Conservation (phyloP, 2,329 filamentous ascomycete genomes). For the Mycosphaerelloides madeirae region DNA sequence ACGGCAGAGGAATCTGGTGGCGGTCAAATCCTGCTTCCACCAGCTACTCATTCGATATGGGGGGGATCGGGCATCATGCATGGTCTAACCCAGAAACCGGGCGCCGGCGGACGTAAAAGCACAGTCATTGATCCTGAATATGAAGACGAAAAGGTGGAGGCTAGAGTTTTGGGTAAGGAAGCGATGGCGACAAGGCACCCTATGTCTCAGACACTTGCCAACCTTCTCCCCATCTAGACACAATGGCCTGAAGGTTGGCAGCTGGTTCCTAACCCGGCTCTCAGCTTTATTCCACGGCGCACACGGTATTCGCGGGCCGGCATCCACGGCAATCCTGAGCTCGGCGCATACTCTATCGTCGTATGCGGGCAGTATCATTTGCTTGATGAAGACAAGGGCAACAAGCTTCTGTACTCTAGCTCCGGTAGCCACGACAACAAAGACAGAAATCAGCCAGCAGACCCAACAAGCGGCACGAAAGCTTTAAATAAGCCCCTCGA, state of each 20-base stretch:
- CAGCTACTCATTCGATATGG: conserved; percentile 21
- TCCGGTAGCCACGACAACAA: conserved; percentile 21
- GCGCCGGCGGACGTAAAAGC: conserved; percentile 3
- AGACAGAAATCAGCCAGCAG: conserved; percentile 16
- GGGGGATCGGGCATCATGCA: conserved; percentile 27
- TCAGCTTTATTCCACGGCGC: conserved; percentile 24
- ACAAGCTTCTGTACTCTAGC: conserved; percentile 24
- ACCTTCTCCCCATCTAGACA: too few relatives aligned
- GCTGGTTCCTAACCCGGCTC: conserved; percentile 24
- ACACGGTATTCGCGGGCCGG: conserved; percentile 23
- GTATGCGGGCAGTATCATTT: conserved; percentile 23
- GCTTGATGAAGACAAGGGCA: conserved; percentile 23
- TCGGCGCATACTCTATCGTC: conserved; percentile 24
- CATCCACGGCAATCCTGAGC: conserved; percentile 16
- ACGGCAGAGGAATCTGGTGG: not conserved
- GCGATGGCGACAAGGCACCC: too few relatives aligned
- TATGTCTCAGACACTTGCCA: too few relatives aligned
- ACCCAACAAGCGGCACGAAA: conserved; percentile 15
- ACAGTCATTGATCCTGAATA: conserved; percentile 13
- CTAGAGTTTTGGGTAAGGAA: conserved; percentile 21
- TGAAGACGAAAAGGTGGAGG: conserved; percentile 8
- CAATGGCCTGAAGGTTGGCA: conserved; percentile 22
- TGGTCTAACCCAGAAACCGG: conserved; percentile 13
- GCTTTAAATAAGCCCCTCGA: conserved; percentile 16
- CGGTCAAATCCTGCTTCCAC: conserved; percentile 9